Evolutionary conservation across 106 monocot genomes (phyloP), one percentile per base, ranked within the genome.

Genomic region (Gastrodia elata): DNA sequence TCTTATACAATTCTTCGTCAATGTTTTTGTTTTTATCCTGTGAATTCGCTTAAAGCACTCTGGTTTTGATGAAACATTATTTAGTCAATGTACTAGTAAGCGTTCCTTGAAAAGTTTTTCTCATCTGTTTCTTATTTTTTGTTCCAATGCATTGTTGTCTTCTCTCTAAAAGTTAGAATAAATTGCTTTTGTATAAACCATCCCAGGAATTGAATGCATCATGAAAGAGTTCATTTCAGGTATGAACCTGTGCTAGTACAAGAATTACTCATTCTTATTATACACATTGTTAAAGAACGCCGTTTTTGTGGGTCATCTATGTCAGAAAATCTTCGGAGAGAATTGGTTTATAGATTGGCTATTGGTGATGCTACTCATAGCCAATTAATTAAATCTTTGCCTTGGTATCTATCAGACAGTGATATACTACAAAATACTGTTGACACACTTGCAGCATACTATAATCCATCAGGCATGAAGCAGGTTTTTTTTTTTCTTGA

Each of bases 311-410:
- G 97, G 20, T 73, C 85, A 24, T 87, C 93, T 5, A 49, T 71
- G 68, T 22, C 43, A 26, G 97, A 87, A 30, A 91, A 93, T 78
- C 76, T 98, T 74, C 79, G 65, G 70, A 93, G 91, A 76, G 97
- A 91, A 72, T 68, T 98, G 64, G 77, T 98, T 52, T 71, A 80
- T 74, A 93, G 77, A 73, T 74, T 98, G 67, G 80, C 84, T 68
- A 65, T 82, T 77, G 90, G 83, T 57, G 93, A 98, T 87, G 86
- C 88, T 44, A 98, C 97, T 68, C 97, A 85, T 72, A 98, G 97
- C 78, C 91, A 93, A 64, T 72, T 98, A 38, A 76, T 89, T 8
- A 84, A 90, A 77, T 55, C 93, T 83, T 83, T 98, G 68, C 97
- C 97, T 71, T 81, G 68, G 38, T 90, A 91, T 70, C 82, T 98